Percentiles rank a stretch among this genome's conserved stretches.
These are phyloP conservation scores for Cyberlindnera galapagoensis DNA, from an alignment of 805 yeast species.

Conservation along the genomic window DNA sequence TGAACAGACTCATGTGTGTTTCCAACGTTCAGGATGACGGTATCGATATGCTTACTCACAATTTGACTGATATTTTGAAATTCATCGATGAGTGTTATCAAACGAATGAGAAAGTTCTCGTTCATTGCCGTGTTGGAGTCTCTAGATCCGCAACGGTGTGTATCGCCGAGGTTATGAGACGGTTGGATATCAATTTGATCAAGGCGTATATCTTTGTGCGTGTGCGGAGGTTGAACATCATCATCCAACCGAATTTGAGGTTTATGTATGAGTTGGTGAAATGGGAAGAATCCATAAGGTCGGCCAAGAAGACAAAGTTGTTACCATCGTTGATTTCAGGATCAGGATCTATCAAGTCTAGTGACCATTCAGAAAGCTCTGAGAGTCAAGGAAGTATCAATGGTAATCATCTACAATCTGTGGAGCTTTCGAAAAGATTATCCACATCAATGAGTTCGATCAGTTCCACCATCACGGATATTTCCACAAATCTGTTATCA, in stretches of 20 bases:
- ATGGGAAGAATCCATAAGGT: slow-evolving; percentile 40
- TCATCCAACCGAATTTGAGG: slow-evolving; percentile 88
- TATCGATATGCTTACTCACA: slow-evolving; percentile 61
- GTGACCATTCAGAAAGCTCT: background rate
- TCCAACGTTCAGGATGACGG: slow-evolving; percentile 87
- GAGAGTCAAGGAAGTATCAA: background rate
- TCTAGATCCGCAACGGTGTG: slow-evolving; percentile 93
- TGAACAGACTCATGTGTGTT: slow-evolving; percentile 43
- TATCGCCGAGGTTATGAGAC: slow-evolving; percentile 88
- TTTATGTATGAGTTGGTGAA: slow-evolving; percentile 86
- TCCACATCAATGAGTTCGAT: slow-evolving; percentile 12
- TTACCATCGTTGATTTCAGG: background rate
- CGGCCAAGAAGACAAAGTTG: slow-evolving; percentile 4
- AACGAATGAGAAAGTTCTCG: slow-evolving; percentile 48
- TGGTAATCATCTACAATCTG: too few species aligned
- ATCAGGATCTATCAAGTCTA: slow-evolving; percentile 2
- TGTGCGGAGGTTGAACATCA: slow-evolving; percentile 82
- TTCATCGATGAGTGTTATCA: slow-evolving; percentile 53
- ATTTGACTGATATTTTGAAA: slow-evolving; percentile 56
- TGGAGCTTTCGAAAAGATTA: slow-evolving; percentile 7
- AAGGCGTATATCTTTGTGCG: slow-evolving; percentile 85
- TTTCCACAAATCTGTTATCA: slow-evolving; percentile 5
- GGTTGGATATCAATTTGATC: slow-evolving; percentile 60
- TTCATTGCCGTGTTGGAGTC: slow-evolving; percentile 95
- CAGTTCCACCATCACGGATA: slow-evolving; percentile 9